A percentile compares a stretch with the other conserved stretches of the same genome.
Evolutionary conservation across 495 filamentous ascomycete genomes (phyloP).

Genomic region (Penicillium alfredii): DNA sequence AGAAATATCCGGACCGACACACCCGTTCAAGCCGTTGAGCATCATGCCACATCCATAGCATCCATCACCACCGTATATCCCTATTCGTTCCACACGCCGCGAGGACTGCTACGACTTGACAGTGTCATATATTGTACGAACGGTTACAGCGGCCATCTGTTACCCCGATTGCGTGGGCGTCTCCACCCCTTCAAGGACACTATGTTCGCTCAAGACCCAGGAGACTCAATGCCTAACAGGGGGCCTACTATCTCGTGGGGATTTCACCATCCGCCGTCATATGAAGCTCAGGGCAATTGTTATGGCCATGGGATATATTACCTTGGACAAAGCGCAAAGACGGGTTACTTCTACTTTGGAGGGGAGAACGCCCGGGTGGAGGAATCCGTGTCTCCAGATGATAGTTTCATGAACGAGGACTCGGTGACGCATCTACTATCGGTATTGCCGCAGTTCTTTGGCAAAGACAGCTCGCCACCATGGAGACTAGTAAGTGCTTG

Average conservation of each 20-base stretch:
- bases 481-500: conserved; percentile 52
- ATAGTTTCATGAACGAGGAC: conserved; percentile 41
- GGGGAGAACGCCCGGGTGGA: conserved; percentile 60
- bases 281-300: conserved; percentile 11
- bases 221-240: conserved; percentile 23
- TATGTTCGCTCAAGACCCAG: conserved; percentile 61
- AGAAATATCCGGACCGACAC: conserved; percentile 44
- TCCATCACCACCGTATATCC: conserved; percentile 7
- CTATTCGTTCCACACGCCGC: conserved; percentile 50
- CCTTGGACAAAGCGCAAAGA: conserved; percentile 58
- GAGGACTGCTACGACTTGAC: conserved; percentile 51
- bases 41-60: conserved; percentile 8
- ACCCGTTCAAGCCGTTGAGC: conserved; percentile 44
- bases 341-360: conserved; percentile 38
- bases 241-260: conserved; percentile 26
- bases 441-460: conserved; percentile 34
- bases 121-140: conserved; percentile 73
- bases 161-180: conserved; percentile 60
- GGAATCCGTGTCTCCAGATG: conserved; percentile 46
- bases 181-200: conserved; percentile 76
- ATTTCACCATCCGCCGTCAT: conserved; percentile 26
- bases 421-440: conserved; percentile 24
- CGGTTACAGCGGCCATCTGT: conserved; percentile 66
- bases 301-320: conserved; percentile 70
- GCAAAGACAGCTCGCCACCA: conserved; percentile 20